Evolutionary conservation across 495 filamentous ascomycete species (phyloP), one percentile per base, ranked within the genome.

Genomic region (Xylaria acuta): DNA sequence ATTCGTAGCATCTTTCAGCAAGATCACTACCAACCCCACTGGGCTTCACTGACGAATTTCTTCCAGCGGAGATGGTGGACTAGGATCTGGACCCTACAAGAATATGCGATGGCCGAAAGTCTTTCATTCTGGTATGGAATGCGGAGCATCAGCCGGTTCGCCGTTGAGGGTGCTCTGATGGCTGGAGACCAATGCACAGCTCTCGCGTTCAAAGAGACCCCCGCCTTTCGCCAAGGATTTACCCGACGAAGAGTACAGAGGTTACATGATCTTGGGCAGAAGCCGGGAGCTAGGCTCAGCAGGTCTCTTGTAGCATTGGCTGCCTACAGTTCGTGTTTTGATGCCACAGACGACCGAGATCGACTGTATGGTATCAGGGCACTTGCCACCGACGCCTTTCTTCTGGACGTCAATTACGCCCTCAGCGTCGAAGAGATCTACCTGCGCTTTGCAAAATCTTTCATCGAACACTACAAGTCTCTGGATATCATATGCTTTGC

Each of bases 401-500:
- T 53, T 12, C 49, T 53, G 1, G 49, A 53, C 8, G 49, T 53
- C 5, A 27, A 53, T 12, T 53, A 53, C 8, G 4, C 49, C 20
- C 49, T 53, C 1, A 25, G 1, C 20, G 49, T 53, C 22, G 49
- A 53, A 53, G 49, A 53, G 49, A 11, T 53, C 49, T 53, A 53
- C 49, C 49, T 8, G 8, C 5, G 49, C 5, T 53, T 53, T 53
- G 22, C 49, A 1, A 53, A 53, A 53, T 53, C 49, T 25, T 53
- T 27, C 22, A 53, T 53, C 6, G n/a, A 53, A 27, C 22, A 53
- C 8, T 53, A 53, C 49, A 53, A 53, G 49, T 53, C 49, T 53
- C 8, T 53, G 8, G 49, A 53, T 53, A 27, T 27, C n/a, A 53
- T 53, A 53, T 53, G 49, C 49, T 53, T 53, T 53, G 49, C 49